A percentile compares a stretch with the other conserved stretches of the same genome.
phyloP scores from a whole-genome alignment of 2,329 filamentous ascomycete species.

The Cadophora sp. region DNA sequence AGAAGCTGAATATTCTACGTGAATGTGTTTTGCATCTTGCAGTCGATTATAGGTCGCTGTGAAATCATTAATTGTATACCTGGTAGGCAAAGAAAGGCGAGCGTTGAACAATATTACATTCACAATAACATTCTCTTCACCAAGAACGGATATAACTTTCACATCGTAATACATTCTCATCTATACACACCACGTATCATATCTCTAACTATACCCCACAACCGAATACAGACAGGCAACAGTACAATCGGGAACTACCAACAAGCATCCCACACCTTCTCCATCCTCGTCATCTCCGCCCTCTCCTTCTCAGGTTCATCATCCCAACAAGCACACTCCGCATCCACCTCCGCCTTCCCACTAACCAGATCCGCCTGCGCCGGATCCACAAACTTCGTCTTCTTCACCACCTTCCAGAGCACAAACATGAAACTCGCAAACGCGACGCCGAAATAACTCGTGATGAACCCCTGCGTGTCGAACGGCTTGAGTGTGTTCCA shows the following conservation, averaged over 20 bases:
- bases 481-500: constrained; percentile 23
- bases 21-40: too few relatives aligned
- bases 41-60: too few relatives aligned
- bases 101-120: too few relatives aligned
- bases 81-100: too few relatives aligned
- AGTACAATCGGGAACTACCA: constrained; percentile 1
- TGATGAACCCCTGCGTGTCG: constrained; percentile 20
- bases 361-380: constrained; percentile 12
- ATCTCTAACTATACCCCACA: too few relatives aligned
- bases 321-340: constrained; percentile 22
- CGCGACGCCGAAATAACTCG: constrained; percentile 20
- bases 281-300: constrained; percentile 18
- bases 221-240: too few relatives aligned
- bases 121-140: too few relatives aligned
- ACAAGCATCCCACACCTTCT: constrained; percentile 23
- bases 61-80: too few relatives aligned
- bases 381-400: constrained; percentile 17
- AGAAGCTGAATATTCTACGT: too few relatives aligned
- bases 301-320: constrained; percentile 24
- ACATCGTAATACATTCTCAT: too few relatives aligned
- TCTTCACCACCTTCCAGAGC: constrained; percentile 23
- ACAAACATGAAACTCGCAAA: constrained; percentile 24
- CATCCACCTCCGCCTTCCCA: constrained; percentile 23
- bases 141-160: too few relatives aligned
- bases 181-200: too few relatives aligned